A percentile compares a stretch with the other conserved stretches of the same genome.
Evolutionary conservation across 2,329 filamentous ascomycete genomes (phyloP).

Genomic region (Aspergillus carbonarius): DNA sequence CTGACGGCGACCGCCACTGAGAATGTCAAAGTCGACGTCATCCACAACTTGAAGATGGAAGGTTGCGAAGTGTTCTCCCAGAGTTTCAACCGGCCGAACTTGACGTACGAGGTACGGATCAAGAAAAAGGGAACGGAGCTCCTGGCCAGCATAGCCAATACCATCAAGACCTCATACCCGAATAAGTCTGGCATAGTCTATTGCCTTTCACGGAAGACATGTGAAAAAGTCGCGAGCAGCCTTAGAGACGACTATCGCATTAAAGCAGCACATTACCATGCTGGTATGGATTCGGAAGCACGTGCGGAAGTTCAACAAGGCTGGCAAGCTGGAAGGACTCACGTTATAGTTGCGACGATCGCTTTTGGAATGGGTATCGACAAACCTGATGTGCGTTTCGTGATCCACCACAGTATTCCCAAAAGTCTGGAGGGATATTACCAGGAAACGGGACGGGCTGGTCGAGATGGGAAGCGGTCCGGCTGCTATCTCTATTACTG

Average conservation of each 20-base stretch:
- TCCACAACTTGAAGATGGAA: constrained; percentile 82
- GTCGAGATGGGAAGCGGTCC: constrained; percentile 82
- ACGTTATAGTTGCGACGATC: constrained; percentile 96
- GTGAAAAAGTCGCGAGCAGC: constrained; percentile 74
- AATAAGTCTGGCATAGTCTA: constrained; percentile 88
- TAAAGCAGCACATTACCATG: constrained; percentile 81
- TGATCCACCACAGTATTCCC: constrained; percentile 88
- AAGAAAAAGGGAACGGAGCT: constrained; percentile 64
- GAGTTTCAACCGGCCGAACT: constrained; percentile 95
- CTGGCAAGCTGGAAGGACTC: constrained; percentile 77
- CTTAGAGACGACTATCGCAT: constrained; percentile 64
- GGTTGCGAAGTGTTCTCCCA: constrained; percentile 78
- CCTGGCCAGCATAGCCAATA: constrained; percentile 53
- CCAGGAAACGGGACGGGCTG: constrained; percentile 93
- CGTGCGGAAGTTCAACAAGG: constrained; percentile 70
- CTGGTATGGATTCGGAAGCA: constrained; percentile 66
- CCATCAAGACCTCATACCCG: constrained; percentile 68
- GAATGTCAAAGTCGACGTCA: constrained; percentile 88
- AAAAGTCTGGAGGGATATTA: constrained; percentile 98
- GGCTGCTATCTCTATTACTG: constrained; percentile 89
- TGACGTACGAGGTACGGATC: constrained; percentile 78
- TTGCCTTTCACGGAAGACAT: constrained; percentile 79
- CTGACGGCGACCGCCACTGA: constrained; percentile 92
- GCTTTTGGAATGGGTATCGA: constrained; percentile 99
- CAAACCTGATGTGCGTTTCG: constrained; percentile 93